These are phyloP conservation scores for Physcomitrium patens DNA, from an alignment of 225 moss, liverwort and hornwort species.

Conservation along the genomic window DNA sequence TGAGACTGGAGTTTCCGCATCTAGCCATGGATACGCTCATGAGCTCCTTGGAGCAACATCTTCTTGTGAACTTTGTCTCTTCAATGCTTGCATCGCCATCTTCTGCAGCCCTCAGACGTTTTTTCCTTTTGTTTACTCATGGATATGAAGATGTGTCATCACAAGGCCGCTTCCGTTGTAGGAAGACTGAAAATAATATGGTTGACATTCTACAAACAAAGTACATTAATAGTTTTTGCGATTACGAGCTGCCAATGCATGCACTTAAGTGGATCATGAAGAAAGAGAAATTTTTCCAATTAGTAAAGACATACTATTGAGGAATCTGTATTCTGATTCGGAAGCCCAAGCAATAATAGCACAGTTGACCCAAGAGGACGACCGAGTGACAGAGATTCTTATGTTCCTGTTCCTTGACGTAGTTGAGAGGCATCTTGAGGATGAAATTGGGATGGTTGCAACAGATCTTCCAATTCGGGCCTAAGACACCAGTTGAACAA, in stretches of 20 bases:
- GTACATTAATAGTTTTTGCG: constrained; percentile 42
- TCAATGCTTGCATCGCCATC: constrained; percentile 45
- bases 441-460: constrained; percentile 59
- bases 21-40: constrained; percentile 38
- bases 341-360: constrained; percentile 36
- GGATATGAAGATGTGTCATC: constrained; percentile 41
- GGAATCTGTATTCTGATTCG: constrained; percentile 44
- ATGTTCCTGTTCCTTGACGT: constrained; percentile 62
- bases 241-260: constrained; percentile 48
- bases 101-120: constrained; percentile 52
- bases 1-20: constrained; percentile 34
- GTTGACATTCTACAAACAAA: constrained; percentile 52
- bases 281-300: constrained; percentile 53
- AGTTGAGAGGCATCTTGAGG: constrained; percentile 52
- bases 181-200: constrained; percentile 63
- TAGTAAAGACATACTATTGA: constrained; percentile 55
- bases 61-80: constrained; percentile 66
- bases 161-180: constrained; percentile 49
- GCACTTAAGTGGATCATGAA: constrained; percentile 68
- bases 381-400: constrained; percentile 48
- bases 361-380: constrained; percentile 52
- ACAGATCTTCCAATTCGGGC: constrained; percentile 29
- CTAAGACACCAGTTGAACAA: constrained; percentile 19
- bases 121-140: constrained; percentile 65
- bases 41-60: constrained; percentile 80